These are phyloP conservation scores for Globisporangium mamillatum DNA, from an alignment of 352 stramenopile genomes.

Conservation along the genomic window DNA sequence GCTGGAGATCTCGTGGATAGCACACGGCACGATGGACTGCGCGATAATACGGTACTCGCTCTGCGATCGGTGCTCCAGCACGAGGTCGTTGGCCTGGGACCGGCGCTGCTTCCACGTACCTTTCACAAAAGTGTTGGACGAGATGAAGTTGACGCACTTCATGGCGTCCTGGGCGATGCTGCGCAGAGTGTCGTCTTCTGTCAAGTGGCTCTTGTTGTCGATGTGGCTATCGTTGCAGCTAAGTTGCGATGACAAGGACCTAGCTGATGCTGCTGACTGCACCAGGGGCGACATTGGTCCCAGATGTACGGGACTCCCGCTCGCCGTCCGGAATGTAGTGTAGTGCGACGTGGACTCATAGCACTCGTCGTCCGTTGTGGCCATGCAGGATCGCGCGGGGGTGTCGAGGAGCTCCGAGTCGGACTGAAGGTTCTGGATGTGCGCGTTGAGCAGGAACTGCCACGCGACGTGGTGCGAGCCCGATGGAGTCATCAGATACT, in stretches of 20 bases:
- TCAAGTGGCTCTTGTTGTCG: not conserved
- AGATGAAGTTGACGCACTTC: constrained; percentile 12
- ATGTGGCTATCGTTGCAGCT: not conserved
- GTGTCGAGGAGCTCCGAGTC: not conserved
- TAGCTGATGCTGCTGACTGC: not conserved
- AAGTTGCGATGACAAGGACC: not conserved
- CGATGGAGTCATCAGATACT: not conserved
- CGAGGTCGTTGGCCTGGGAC: constrained; percentile 8
- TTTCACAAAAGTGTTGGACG: constrained; percentile 14
- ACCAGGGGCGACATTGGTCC: constrained; percentile 1
- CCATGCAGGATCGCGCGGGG: not conserved
- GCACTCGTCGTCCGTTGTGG: not conserved
- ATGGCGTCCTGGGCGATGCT: constrained; percentile 10
- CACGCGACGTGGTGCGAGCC: not conserved
- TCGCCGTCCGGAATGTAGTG: not conserved
- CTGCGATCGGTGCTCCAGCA: constrained; percentile 16
- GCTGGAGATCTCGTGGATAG: constrained; percentile 20
- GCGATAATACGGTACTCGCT: constrained; percentile 22
- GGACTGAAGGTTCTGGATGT: not conserved
- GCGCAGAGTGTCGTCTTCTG: constrained; percentile 12
- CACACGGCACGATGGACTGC: constrained; percentile 22
- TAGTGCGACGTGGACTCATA: not conserved
- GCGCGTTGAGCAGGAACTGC: not conserved
- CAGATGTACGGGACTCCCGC: constrained; percentile 3
- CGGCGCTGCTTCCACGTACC: constrained; percentile 18